Percentiles rank a stretch among this genome's conserved stretches.
phyloP scores from a whole-genome alignment of 2,329 filamentous ascomycete species.

The Trichoderma sp. region DNA sequence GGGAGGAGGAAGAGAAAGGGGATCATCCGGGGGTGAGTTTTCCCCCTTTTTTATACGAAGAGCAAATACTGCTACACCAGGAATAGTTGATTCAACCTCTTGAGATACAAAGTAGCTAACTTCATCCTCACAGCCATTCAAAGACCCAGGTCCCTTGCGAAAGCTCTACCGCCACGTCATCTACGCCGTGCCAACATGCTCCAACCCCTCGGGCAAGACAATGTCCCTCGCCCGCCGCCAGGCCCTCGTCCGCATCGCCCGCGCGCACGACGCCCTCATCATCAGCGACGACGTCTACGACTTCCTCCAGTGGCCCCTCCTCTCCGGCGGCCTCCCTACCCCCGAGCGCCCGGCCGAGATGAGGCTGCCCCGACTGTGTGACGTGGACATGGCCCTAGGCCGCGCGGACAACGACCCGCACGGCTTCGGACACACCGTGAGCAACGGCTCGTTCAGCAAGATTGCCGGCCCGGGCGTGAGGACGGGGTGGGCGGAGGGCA shows the following conservation, averaged over 20 bases:
- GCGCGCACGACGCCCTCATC: conserved; percentile 78
- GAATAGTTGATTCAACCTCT: no score
- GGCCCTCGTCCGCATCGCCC: conserved; percentile 72
- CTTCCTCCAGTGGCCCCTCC: conserved; percentile 74
- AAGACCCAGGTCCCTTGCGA: conserved; percentile 58
- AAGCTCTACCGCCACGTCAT: conserved; percentile 88
- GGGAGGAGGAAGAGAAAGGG: conserved; percentile 31
- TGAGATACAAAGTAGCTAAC: conserved; percentile 2
- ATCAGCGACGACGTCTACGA: conserved; percentile 94
- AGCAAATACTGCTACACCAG: neutral
- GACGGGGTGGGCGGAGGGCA: conserved; percentile 86
- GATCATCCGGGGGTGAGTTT: conserved; percentile 25
- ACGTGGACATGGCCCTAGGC: conserved; percentile 72
- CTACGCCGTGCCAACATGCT: conserved; percentile 85
- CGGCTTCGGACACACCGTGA: conserved; percentile 75
- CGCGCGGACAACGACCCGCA: conserved; percentile 49
- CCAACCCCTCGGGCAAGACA: conserved; percentile 84
- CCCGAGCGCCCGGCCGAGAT: conserved; percentile 39
- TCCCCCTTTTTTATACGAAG: no score
- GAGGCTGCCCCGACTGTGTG: conserved; percentile 74
- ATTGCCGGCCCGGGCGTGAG: conserved; percentile 78
- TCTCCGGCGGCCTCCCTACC: conserved; percentile 37
- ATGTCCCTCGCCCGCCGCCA: conserved; percentile 71
- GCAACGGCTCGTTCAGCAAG: conserved; percentile 91
- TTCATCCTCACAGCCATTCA: conserved; percentile 50